Conservation (phyloP, 495 filamentous ascomycete species). For the Schizothecium vesticola region DNA sequence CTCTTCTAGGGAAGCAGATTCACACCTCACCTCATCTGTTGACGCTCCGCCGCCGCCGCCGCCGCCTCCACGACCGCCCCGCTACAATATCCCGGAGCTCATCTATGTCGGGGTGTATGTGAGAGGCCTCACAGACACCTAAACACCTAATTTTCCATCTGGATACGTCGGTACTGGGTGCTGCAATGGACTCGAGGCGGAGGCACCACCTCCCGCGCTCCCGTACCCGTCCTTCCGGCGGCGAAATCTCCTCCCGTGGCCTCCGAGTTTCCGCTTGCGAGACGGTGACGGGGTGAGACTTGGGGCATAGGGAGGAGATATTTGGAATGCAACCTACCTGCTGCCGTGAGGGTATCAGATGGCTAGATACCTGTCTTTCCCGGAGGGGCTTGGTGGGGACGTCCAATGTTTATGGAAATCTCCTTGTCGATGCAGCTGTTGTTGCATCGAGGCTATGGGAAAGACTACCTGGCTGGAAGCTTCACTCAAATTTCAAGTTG, state of each 20-base stretch:
- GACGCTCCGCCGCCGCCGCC: not conserved
- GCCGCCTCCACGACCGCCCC: too few relatives aligned
- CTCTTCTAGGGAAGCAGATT: not conserved
- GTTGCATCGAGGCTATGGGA: not conserved
- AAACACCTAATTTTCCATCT: not conserved
- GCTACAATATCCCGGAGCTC: not conserved
- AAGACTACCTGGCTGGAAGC: not conserved
- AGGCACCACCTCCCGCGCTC: not conserved
- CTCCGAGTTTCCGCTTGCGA: not conserved
- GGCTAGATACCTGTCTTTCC: too few relatives aligned
- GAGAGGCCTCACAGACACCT: not conserved
- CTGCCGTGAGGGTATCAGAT: not conserved
- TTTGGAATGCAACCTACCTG: not conserved
- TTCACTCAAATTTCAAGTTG: not conserved
- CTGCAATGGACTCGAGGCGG: not conserved
- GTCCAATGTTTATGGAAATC: not conserved
- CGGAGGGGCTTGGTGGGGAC: not conserved
- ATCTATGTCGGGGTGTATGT: not conserved
- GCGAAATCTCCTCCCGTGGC: not conserved
- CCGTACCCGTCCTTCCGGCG: not conserved
- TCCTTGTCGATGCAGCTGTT: not conserved
- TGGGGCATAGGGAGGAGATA: not conserved
- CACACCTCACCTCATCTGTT: not conserved
- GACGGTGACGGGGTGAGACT: not conserved
- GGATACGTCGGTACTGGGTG: not conserved